phyloP scores from a whole-genome alignment of 169 alveolate species.

The Amoebophrya sp. region DNA sequence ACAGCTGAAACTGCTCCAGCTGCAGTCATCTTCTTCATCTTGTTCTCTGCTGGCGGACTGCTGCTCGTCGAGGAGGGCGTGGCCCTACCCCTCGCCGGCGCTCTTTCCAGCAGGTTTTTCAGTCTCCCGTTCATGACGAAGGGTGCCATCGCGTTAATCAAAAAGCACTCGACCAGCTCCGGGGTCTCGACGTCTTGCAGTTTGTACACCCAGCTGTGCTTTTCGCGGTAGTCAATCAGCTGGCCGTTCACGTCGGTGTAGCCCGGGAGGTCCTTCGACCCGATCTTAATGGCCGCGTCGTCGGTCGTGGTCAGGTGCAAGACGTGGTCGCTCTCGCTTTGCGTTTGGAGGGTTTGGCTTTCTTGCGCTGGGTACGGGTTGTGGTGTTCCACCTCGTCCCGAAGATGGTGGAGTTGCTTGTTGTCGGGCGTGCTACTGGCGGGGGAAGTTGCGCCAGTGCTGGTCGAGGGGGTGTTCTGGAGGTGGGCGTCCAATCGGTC shows the following conservation, averaged over 20 bases:
- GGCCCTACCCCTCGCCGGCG: not conserved
- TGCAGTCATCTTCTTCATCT: no score
- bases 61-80: no score
- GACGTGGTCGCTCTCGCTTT: not conserved
- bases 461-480: not conserved
- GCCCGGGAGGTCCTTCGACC: conserved; percentile 6
- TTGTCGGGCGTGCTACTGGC: no score
- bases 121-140: conserved; percentile 44
- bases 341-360: not conserved
- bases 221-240: conserved; percentile 19
- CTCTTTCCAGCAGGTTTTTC: conserved; percentile 37
- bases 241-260: conserved; percentile 25
- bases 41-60: no score
- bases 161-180: conserved; percentile 23
- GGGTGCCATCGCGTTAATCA: conserved; percentile 58
- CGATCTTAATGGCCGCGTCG: conserved; percentile 1
- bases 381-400: not conserved
- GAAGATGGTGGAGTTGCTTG: not conserved
- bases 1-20: no score
- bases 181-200: conserved; percentile 23
- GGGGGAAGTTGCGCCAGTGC: not conserved
- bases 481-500: not conserved
- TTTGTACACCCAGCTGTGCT: conserved; percentile 22
- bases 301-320: not conserved
- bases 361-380: no score